Base-by-base conservation (phyloP, 768 basidiomycete species). In the Leccinum aurantiacum region DNA sequence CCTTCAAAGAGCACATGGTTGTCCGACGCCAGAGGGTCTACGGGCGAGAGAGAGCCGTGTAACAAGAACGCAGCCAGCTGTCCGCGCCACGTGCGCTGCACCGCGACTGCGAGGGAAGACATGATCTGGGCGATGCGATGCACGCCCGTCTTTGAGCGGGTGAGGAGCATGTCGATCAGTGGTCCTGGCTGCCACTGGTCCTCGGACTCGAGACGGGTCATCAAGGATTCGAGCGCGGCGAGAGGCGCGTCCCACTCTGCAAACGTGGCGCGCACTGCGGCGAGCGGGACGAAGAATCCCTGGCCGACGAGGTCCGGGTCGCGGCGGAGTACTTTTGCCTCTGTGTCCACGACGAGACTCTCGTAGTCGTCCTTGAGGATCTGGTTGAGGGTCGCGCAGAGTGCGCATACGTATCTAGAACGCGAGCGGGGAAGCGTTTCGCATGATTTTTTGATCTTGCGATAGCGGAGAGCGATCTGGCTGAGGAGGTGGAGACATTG, bases 241-340 rank as follows among this genome's bases (percentile, higher is more conserved):
- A 97, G 78, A 14, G 93, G 93, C 8, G 90, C 88, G 65, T 93
- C 91, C 95, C 95, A 97, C 72, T 85, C 84, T 7, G 90, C 83
- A 72, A 96, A 95, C 17, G 82, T 84, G 11, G 95, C 91, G 56
- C 90, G 85, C 60, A 97, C 75, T 6, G 88, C 87, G 0, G 94
- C 91, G 33, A 97, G 77, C 4, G 94, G 93, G 5, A 97, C 93
- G 69, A 90, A 94, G 4, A 89, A 88, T 9, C 86, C 86, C 58
- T 82, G 82, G n/a, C 84, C 89, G 35, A 95, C 93, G 25, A 94
- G 80, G 54, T 78, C 81, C 14, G 88, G 79, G 69, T 95, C 93
- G 50, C 89, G 85, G 38, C 77, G 78, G 38, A 97, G 80, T 25
- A 96, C 80, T 67, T 86, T 91, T 22, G 86, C 84, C 70, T 96